These are phyloP conservation scores for Ziziphus jujuba DNA, from an alignment of 306 rosid species.

Conservation along the genomic window DNA sequence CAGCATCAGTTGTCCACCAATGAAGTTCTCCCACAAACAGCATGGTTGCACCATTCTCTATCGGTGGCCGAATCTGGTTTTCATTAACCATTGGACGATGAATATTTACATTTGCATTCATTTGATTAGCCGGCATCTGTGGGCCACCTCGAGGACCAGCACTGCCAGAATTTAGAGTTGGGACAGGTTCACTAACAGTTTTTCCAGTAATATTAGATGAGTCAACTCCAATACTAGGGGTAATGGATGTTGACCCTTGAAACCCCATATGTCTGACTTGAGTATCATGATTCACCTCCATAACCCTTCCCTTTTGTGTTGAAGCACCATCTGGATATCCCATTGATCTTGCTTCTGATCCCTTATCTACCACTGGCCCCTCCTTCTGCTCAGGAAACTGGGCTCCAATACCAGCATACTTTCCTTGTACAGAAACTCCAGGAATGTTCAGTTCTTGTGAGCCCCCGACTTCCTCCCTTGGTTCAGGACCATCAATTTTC, in stretches of 20 bases:
- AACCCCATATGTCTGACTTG: slow-evolving; percentile 30
- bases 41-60: slow-evolving; percentile 34
- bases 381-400: slow-evolving; percentile 36
- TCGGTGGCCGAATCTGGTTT: slow-evolving; percentile 35
- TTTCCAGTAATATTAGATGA: slow-evolving; percentile 28
- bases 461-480: slow-evolving; percentile 24
- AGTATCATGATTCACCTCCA: slow-evolving; percentile 27
- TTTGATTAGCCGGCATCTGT: slow-evolving; percentile 32
- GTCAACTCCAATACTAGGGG: slow-evolving; percentile 19
- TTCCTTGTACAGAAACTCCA: slow-evolving; percentile 35
- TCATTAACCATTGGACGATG: slow-evolving; percentile 33
- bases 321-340: slow-evolving; percentile 15
- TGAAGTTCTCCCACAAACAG: slow-evolving; percentile 54
- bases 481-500: slow-evolving; percentile 28
- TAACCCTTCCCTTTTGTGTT: slow-evolving; percentile 32
- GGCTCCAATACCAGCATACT: slow-evolving; percentile 23
- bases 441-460: slow-evolving; percentile 27
- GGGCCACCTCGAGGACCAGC: slow-evolving; percentile 24
- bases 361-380: slow-evolving; percentile 20
- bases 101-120: slow-evolving; percentile 18
- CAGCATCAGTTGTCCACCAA: slow-evolving; percentile 67
- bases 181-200: slow-evolving; percentile 19
- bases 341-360: slow-evolving; percentile 26
- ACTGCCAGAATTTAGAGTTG: slow-evolving; percentile 19
- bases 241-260: slow-evolving; percentile 30